Percentiles rank a stretch among this genome's conserved stretches.
These are phyloP conservation scores for Trypanosoma brucei DNA, from an alignment of 208 protist genomes.

Conservation along the genomic window DNA sequence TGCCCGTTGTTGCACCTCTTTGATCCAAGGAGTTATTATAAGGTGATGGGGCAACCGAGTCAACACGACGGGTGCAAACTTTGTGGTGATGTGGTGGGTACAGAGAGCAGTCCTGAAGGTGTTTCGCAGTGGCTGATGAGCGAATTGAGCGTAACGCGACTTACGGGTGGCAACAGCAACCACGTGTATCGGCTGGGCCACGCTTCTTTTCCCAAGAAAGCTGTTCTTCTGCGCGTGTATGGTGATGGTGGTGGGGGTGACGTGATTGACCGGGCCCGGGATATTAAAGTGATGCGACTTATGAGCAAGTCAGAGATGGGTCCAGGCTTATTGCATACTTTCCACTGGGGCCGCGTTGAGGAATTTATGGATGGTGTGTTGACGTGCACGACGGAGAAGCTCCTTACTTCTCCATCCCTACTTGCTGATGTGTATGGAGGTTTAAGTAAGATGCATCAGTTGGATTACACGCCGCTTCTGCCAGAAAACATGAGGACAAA, in stretches of 20 bases:
- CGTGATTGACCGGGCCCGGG: slow-evolving; percentile 75
- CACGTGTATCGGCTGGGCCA: slow-evolving; percentile 76
- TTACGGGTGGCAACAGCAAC: slow-evolving; percentile 83
- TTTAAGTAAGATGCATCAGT: slow-evolving; percentile 49
- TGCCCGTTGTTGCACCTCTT: slow-evolving; percentile 82
- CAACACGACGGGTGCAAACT: slow-evolving; percentile 21
- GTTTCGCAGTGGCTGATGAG: slow-evolving; percentile 48
- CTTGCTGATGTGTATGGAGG: slow-evolving; percentile 57
- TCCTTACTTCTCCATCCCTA: slow-evolving; percentile 44
- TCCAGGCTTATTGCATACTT: slow-evolving; percentile 72
- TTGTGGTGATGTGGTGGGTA: slow-evolving; percentile 6
- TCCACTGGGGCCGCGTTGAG: slow-evolving; percentile 81
- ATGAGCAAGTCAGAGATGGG: slow-evolving; percentile 72
- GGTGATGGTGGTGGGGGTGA: slow-evolving; percentile 51
- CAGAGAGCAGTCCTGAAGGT: slow-evolving; percentile 25
- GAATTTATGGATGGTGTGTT: slow-evolving; percentile 73
- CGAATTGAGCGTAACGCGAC: slow-evolving; percentile 68
- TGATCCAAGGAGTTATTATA: slow-evolving; percentile 64
- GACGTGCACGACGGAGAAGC: slow-evolving; percentile 79
- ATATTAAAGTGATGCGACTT: slow-evolving; percentile 62
- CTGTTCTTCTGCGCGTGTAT: slow-evolving; percentile 73
- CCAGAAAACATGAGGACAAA: slow-evolving; percentile 55
- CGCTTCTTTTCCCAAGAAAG: slow-evolving; percentile 47
- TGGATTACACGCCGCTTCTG: slow-evolving; percentile 47
- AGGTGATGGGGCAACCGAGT: slow-evolving; percentile 15